Evolutionary conservation across 2,329 filamentous ascomycete species (phyloP).

Genomic region (Atkinsonella hypoxylon): DNA sequence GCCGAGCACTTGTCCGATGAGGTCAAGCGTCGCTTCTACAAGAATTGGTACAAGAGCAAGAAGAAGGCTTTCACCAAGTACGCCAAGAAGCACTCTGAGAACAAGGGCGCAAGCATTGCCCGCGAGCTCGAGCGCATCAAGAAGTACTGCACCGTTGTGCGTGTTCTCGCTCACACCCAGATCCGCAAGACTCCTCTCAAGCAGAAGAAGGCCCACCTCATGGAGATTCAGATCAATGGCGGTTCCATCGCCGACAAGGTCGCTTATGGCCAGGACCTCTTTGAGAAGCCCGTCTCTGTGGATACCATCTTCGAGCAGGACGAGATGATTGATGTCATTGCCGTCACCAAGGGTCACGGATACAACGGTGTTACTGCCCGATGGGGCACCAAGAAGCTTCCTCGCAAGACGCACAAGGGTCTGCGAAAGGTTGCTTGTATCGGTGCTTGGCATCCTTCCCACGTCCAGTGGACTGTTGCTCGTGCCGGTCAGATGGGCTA

Average conservation of each 20-base stretch:
- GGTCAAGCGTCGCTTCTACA: constrained; percentile 99
- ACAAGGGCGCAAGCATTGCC: constrained; percentile 78
- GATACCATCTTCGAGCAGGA: constrained; percentile 96
- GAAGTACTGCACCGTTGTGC: constrained; percentile 99
- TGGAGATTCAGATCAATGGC: constrained; percentile 99
- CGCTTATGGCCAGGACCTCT: constrained; percentile 84
- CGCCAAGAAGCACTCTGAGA: constrained; percentile 99
- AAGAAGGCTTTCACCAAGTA: constrained; percentile 99
- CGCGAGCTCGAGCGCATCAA: constrained; percentile 99
- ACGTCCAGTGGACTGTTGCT: constrained; percentile 99
- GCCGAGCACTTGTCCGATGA: constrained; percentile 98
- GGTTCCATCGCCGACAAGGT: constrained; percentile 95
- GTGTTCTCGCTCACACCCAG: constrained; percentile 98
- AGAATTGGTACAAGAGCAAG: constrained; percentile 99
- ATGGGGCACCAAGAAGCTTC: constrained; percentile 99
- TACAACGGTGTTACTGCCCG: constrained; percentile 93
- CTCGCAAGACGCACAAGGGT: constrained; percentile 99
- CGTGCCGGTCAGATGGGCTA: constrained; percentile 99
- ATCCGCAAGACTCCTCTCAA: constrained; percentile 98
- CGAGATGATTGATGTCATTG: constrained; percentile 98
- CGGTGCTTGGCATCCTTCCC: constrained; percentile 98
- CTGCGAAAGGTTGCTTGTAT: constrained; percentile 99
- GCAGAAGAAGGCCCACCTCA: constrained; percentile 99
- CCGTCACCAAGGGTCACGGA: constrained; percentile 99
- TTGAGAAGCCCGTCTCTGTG: constrained; percentile 97